Conservation (phyloP, 192 early-diverging fungal genomes). For the Coemansia sp. region DNA sequence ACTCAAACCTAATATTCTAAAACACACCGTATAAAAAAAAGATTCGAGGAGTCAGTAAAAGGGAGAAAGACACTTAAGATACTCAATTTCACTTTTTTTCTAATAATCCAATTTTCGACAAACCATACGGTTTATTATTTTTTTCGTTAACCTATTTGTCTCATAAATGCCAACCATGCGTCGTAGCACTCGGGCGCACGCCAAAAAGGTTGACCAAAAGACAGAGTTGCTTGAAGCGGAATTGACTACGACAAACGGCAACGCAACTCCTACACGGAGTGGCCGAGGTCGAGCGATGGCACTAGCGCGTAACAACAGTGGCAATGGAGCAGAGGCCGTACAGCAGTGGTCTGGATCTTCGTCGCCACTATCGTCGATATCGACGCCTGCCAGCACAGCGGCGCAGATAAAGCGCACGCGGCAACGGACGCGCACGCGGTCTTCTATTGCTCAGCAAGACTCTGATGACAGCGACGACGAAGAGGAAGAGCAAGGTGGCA, state of each 20-base stretch:
- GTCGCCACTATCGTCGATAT: constrained; percentile 44
- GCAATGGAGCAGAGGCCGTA: background rate
- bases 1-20: too few relatives aligned
- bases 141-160: too few relatives aligned
- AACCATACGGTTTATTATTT: too few relatives aligned
- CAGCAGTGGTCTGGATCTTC: constrained; percentile 25
- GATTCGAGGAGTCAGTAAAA: too few relatives aligned
- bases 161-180: constrained; percentile 35
- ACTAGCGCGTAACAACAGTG: background rate
- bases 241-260: constrained; percentile 2
- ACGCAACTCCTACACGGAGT: constrained; percentile 6
- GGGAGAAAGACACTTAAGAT: too few relatives aligned
- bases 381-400: constrained; percentile 25
- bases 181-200: constrained; percentile 24
- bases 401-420: constrained; percentile 5
- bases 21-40: too few relatives aligned
- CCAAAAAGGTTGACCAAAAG: constrained; percentile 12
- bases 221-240: background rate
- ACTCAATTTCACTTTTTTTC: too few relatives aligned
- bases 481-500: background rate
- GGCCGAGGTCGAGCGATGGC: background rate
- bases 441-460: background rate
- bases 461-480: constrained; percentile 3
- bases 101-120: background rate
- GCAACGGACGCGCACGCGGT: constrained; percentile 3